phyloP scores from a whole-genome alignment of 139 green algal genomes.

The Gonium pectorale region DNA sequence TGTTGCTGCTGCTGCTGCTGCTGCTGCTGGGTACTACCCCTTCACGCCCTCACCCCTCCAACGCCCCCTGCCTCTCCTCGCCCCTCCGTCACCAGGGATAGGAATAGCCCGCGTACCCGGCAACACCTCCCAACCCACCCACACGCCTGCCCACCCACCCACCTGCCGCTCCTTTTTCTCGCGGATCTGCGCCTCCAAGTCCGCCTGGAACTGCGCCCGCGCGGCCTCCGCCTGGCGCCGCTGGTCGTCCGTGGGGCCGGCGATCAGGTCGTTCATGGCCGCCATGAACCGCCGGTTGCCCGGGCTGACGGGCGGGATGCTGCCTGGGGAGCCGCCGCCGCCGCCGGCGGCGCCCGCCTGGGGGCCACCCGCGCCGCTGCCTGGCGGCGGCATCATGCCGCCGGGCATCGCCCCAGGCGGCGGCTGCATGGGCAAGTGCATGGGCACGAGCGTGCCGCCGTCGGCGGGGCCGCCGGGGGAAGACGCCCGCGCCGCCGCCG shows the following conservation, averaged over 20 bases:
- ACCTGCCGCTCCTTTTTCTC: conserved; percentile 46
- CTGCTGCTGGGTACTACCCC: too few species aligned
- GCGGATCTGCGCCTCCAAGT: conserved; percentile 60
- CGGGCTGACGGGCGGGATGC: conserved; percentile 41
- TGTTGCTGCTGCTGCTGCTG: too few species aligned
- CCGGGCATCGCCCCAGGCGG: neutral
- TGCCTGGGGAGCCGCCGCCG: neutral
- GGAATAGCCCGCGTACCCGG: too few species aligned
- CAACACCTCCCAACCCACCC: too few species aligned
- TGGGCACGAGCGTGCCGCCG: neutral
- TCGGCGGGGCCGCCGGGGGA: neutral
- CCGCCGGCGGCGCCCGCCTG: neutral
- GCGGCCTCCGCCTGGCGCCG: conserved; percentile 32
- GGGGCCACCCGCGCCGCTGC: neutral
- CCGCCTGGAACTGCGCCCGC: conserved; percentile 40
- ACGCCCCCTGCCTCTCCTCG: too few species aligned
- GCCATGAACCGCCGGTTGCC: conserved; percentile 54
- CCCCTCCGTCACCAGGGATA: too few species aligned
- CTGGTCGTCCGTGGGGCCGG: conserved; percentile 57
- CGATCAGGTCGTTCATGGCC: conserved; percentile 51
- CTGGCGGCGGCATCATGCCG: neutral
- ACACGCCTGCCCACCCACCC: neutral
- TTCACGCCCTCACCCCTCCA: too few species aligned
- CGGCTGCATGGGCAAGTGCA: neutral
- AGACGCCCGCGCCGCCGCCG: conserved; percentile 8